Base-by-base conservation (phyloP, 2,329 filamentous ascomycete species). In the Aspergillus ibericus region DNA sequence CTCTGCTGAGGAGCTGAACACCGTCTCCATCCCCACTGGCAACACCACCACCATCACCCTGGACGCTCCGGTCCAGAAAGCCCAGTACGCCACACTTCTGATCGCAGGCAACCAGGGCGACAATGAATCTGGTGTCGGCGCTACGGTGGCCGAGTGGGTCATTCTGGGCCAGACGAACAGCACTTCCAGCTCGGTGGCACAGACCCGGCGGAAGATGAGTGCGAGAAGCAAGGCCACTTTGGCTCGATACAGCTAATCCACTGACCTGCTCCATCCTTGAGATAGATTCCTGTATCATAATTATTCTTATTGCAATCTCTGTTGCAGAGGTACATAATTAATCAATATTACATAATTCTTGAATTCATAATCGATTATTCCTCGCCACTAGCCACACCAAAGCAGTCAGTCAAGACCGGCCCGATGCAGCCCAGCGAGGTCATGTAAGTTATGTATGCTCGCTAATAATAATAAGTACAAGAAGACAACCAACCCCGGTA, bases 71-170 rank as follows among this genome's bases (percentile, higher is more conserved):
- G 69, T 80, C 1, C 70, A 64, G 5, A 73, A 70, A 3, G 68
- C 77, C 1, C 66, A 66, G 20, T 81, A 73, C 55, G 79, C 78
- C 1, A 80, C 79, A 7, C 66, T 81, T 18, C 66, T 74, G 38
- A 77, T 81, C 16, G 66, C 73, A 51, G 79, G 79, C 1, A 80
- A 80, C 59, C 76, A 78, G 52, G 77, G 66, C 5, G 57, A 64
- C n/a, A 67, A 69, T 6, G 68, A 71, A 29, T 74, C 76, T 57
- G 75, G 74, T 3, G 74, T 72, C 5, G 79, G 79, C 3, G 78
- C 78, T 5, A 81, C 75, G 5, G 78, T 81, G 8, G 78, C 78
- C 1, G 79, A 81, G 59, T 81, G 77, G 76, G 77, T 72, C 9
- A 78, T 81, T 56, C 63, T 81, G 51, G 72, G 69, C 16, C 20